Conservation (phyloP, 805 yeast genomes). For the Suhomyces faveliae region DNA sequence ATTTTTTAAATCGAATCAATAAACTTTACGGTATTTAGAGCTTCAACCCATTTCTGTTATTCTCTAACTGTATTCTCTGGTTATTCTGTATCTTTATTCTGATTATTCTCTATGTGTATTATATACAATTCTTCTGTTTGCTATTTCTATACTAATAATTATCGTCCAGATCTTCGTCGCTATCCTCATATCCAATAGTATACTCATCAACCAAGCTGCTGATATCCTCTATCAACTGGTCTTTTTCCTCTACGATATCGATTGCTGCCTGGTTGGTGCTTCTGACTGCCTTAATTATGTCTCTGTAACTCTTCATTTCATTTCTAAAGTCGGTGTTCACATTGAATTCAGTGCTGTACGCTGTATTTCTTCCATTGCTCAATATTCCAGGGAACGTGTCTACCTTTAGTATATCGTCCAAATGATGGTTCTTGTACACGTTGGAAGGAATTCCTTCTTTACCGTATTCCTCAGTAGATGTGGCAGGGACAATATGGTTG, state of each 20-base stretch:
- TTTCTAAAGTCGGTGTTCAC: constrained; percentile 23
- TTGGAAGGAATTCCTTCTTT: constrained; percentile 1
- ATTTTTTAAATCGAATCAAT: too few relatives aligned
- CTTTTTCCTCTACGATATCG: constrained; percentile 47
- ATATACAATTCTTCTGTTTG: neutral
- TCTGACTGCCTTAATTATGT: constrained; percentile 22
- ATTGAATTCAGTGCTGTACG: constrained; percentile 22
- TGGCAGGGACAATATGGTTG: constrained; percentile 2
- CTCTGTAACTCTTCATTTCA: constrained; percentile 27
- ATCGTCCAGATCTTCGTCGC: constrained; percentile 33
- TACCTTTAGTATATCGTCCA: constrained; percentile 12
- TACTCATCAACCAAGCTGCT: constrained; percentile 46
- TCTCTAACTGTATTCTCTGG: neutral
- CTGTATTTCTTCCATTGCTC: neutral
- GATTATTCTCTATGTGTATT: neutral
- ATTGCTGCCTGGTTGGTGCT: constrained; percentile 8
- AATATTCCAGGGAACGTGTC: constrained; percentile 18
- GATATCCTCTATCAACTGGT: constrained; percentile 51
- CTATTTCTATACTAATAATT: neutral
- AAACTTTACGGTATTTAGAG: too few relatives aligned
- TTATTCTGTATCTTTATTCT: neutral
- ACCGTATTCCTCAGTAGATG: neutral
- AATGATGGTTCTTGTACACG: constrained; percentile 9
- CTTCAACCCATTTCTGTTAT: too few relatives aligned
- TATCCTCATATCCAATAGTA: constrained; percentile 48